These are phyloP conservation scores for Globisporangium heterothallicum DNA, from an alignment of 352 stramenopile species.

Conservation along the genomic window DNA sequence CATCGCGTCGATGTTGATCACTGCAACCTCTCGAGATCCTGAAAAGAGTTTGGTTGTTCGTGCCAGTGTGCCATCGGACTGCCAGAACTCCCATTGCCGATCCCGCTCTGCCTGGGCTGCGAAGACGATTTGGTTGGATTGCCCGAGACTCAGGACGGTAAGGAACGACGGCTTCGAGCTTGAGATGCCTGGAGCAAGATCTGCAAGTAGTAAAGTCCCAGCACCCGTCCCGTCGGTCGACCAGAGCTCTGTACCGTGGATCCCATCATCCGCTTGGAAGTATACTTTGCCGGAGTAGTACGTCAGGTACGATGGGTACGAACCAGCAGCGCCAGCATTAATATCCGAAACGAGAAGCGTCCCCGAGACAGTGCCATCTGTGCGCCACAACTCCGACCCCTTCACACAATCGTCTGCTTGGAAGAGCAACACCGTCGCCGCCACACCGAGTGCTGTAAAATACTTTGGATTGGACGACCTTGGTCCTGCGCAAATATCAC, in stretches of 20 bases:
- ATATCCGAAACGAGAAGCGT: slow-evolving; percentile 71
- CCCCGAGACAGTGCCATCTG: slow-evolving; percentile 39
- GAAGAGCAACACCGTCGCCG: slow-evolving; percentile 52
- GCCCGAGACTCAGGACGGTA: slow-evolving; percentile 19
- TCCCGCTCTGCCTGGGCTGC: slow-evolving; percentile 29
- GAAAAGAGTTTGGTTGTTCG: slow-evolving; percentile 33
- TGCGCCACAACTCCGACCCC: slow-evolving; percentile 79
- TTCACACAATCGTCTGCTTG: slow-evolving; percentile 78
- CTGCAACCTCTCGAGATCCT: slow-evolving; percentile 25
- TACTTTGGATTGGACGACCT: slow-evolving; percentile 47
- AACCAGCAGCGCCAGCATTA: slow-evolving; percentile 27
- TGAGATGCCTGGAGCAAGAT: slow-evolving; percentile 44
- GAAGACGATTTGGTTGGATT: slow-evolving; percentile 20
- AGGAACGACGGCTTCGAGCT: slow-evolving; percentile 37
- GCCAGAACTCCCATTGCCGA: slow-evolving; percentile 42
- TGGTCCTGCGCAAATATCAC: slow-evolving; percentile 47
- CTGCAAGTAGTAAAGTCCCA: slow-evolving; percentile 49
- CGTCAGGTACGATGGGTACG: slow-evolving; percentile 48
- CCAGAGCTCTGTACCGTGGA: slow-evolving; percentile 79
- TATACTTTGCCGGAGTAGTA: slow-evolving; percentile 35
- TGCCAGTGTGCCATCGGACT: slow-evolving; percentile 35
- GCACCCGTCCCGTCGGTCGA: slow-evolving; percentile 40
- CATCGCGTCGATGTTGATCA: slow-evolving; percentile 28
- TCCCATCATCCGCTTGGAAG: slow-evolving; percentile 83
- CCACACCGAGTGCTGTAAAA: slow-evolving; percentile 29